Conservation (phyloP, 2,329 filamentous ascomycete genomes). For the Rhynchosporium secalis region DNA sequence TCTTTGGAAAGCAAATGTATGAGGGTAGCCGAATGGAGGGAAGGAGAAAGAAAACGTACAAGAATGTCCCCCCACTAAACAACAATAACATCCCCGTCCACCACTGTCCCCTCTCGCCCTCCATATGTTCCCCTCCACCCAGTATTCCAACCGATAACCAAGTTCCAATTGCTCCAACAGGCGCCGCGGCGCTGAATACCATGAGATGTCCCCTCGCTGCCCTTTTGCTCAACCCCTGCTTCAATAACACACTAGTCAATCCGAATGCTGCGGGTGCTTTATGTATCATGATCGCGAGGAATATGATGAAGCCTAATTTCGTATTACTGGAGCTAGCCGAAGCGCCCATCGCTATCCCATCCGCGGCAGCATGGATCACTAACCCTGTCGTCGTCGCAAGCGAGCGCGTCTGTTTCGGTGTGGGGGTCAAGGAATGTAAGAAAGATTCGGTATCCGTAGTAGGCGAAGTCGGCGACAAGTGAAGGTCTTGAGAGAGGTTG, state of each 20-base stretch:
- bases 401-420: slow-evolving; percentile 59
- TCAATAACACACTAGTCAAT: slow-evolving; percentile 83
- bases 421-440: slow-evolving; percentile 57
- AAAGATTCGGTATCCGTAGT: slow-evolving; percentile 59
- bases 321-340: slow-evolving; percentile 69
- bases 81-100: slow-evolving; percentile 89
- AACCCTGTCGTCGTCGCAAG: slow-evolving; percentile 87
- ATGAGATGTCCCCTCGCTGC: slow-evolving; percentile 81
- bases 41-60: slow-evolving; percentile 60
- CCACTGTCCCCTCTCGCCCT: slow-evolving; percentile 63
- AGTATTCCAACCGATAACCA: slow-evolving; percentile 77
- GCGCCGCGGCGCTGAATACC: slow-evolving; percentile 89
- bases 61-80: slow-evolving; percentile 94
- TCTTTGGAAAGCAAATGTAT: neutral
- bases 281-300: slow-evolving; percentile 95
- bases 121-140: slow-evolving; percentile 61
- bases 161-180: slow-evolving; percentile 79
- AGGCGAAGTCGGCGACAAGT: slow-evolving; percentile 40
- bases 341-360: slow-evolving; percentile 93
- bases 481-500: slow-evolving; percentile 62
- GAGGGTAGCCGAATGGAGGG: neutral
- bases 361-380: slow-evolving; percentile 93
- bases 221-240: slow-evolving; percentile 87
- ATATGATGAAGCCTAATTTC: slow-evolving; percentile 85
- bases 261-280: slow-evolving; percentile 97